Conservation (phyloP, 2,329 filamentous ascomycete species). For the Sporothrix brasiliensis region DNA sequence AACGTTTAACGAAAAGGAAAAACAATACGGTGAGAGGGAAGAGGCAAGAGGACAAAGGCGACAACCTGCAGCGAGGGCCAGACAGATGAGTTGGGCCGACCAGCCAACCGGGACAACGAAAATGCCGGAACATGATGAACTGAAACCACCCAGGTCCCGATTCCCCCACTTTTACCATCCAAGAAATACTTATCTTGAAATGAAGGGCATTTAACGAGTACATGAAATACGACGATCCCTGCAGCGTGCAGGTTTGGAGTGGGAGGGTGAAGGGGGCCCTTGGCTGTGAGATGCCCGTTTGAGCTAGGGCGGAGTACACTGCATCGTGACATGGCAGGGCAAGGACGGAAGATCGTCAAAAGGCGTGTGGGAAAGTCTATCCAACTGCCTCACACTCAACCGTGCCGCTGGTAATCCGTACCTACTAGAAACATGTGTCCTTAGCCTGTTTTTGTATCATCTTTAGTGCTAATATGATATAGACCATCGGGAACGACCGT, state of each 20-base stretch:
- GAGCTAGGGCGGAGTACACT: constrained; percentile 17
- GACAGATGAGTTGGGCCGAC: background rate
- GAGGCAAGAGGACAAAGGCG: background rate
- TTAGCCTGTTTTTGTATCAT: background rate
- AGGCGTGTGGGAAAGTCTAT: background rate
- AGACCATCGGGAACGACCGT: background rate
- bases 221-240: background rate
- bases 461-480: background rate
- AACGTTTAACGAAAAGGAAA: background rate
- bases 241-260: background rate
- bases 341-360: background rate
- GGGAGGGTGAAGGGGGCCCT: background rate
- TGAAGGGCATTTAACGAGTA: background rate
- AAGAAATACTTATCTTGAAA: background rate
- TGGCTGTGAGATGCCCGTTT: constrained; percentile 6
- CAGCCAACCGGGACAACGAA: background rate
- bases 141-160: background rate
- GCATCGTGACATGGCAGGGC: background rate
- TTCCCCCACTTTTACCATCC: background rate
- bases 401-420: constrained; percentile 7
- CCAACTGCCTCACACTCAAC: constrained; percentile 9
- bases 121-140: background rate
- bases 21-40: no score
- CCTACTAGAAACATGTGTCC: background rate
- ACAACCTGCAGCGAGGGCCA: background rate